Evolutionary conservation across 441 rosid species (phyloP), one percentile per base, ranked within the genome.

Genomic region (Manihot esculenta): DNA sequence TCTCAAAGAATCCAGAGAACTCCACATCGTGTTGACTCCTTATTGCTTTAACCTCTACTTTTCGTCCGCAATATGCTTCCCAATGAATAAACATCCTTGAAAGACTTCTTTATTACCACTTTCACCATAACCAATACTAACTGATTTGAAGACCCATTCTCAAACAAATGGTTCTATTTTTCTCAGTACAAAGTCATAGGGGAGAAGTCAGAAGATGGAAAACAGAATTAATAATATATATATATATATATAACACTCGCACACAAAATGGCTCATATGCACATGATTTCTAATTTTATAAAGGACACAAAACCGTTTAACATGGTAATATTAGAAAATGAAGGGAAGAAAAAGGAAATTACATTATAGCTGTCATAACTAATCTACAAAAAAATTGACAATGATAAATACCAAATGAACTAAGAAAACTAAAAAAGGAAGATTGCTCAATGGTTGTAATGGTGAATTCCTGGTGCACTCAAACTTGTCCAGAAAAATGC

Each of bases 261-360:
- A n/a, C n/a, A n/a, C n/a, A n/a, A n/a, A n/a, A n/a, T n/a, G n/a
- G n/a, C n/a, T n/a, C n/a, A n/a, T n/a, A 18, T 10, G 47, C 69
- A 66, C 24, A 33, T 18, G 42, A 44, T 10, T 21, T 44, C 26
- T 21, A 51, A 20, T 51, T 35, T 13, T 62, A 21, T 10, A 12
- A 14, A 0, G 33, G 6, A 62, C 0, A 62, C 17, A 62, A 20
- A n/a, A 41, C 1, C 15, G 6, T 15, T 30, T 33, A 33, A n/a
- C 18, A n/a, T 30, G 15, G 42, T 59, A 59, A 20, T 38, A 7
- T 61, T 0, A 17, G 15, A 48, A 48, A 17, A 35, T 1, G 26
- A 24, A 59, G n/a, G n/a, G n/a, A 61, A 18, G 10, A 21, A 57
- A 53, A 50, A 55, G 61, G 53, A 74, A 60, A 68, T 21, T 62